Conservation (phyloP, 495 filamentous ascomycete genomes). For the Clohesyomyces aquaticus region DNA sequence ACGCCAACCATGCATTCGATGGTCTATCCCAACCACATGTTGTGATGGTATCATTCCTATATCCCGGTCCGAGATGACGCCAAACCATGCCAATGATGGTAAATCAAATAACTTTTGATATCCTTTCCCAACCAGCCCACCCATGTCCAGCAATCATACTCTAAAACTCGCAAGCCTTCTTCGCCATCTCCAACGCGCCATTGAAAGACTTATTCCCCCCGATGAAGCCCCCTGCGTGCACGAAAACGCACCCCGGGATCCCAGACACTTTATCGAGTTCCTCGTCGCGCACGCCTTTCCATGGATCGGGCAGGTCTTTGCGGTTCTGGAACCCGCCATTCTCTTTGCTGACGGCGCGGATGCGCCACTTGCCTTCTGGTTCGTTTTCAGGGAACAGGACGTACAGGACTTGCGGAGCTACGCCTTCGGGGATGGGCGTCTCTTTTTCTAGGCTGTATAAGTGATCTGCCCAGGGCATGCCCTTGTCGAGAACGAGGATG, state of each 20-base stretch:
- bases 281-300: slow-evolving; percentile 87
- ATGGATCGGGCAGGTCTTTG: slow-evolving; percentile 84
- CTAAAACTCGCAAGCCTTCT: slow-evolving; percentile 65
- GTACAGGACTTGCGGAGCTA: slow-evolving; percentile 67
- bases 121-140: not conserved
- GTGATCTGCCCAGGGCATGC: slow-evolving; percentile 94
- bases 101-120: too few relatives aligned
- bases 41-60: not conserved
- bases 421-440: slow-evolving; percentile 49
- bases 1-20: not conserved
- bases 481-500: slow-evolving; percentile 73
- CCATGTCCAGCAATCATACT: not conserved
- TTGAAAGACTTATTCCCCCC: slow-evolving; percentile 90
- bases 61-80: not conserved
- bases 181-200: slow-evolving; percentile 85
- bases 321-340: slow-evolving; percentile 86
- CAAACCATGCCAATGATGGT: not conserved
- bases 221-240: slow-evolving; percentile 94
- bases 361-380: slow-evolving; percentile 80
- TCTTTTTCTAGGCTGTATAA: slow-evolving; percentile 81
- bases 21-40: not conserved
- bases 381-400: slow-evolving; percentile 88
- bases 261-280: slow-evolving; percentile 75
- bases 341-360: slow-evolving; percentile 81
- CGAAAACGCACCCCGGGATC: slow-evolving; percentile 79